Conservation (phyloP, 352 stramenopile genomes). For the Discostella stelligera region DNA sequence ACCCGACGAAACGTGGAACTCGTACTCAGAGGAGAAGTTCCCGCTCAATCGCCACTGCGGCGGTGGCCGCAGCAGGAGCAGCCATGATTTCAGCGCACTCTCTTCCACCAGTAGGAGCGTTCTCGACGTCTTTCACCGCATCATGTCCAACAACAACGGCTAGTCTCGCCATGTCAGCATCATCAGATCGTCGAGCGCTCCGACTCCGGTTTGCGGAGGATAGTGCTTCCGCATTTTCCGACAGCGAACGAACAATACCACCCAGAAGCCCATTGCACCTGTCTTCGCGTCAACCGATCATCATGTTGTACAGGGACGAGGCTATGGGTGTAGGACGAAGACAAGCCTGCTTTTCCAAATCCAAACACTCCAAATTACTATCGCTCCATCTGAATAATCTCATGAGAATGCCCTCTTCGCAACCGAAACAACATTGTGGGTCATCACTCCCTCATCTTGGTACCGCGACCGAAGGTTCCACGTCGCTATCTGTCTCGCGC, state of each 20-base stretch:
- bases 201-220: neutral
- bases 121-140: neutral
- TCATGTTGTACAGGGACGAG: constrained; percentile 10
- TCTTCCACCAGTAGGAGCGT: neutral
- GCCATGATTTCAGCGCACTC: neutral
- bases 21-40: neutral
- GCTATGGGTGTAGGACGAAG: neutral
- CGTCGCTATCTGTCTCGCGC: constrained; percentile 17
- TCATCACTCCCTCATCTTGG: constrained; percentile 4
- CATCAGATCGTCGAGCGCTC: neutral
- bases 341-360: neutral
- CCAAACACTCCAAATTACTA: neutral
- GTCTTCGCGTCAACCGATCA: constrained; percentile 3
- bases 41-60: neutral
- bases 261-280: constrained; percentile 11
- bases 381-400: neutral
- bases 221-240: neutral
- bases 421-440: neutral
- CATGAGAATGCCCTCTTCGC: neutral
- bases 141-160: neutral
- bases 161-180: no score
- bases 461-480: neutral
- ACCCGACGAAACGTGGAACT: neutral
- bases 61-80: neutral
- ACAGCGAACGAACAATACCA: neutral